Percentiles rank a stretch among this genome's conserved stretches.
These are phyloP conservation scores for Ogataea zsoltii DNA, from an alignment of 805 yeast genomes.

Conservation along the genomic window DNA sequence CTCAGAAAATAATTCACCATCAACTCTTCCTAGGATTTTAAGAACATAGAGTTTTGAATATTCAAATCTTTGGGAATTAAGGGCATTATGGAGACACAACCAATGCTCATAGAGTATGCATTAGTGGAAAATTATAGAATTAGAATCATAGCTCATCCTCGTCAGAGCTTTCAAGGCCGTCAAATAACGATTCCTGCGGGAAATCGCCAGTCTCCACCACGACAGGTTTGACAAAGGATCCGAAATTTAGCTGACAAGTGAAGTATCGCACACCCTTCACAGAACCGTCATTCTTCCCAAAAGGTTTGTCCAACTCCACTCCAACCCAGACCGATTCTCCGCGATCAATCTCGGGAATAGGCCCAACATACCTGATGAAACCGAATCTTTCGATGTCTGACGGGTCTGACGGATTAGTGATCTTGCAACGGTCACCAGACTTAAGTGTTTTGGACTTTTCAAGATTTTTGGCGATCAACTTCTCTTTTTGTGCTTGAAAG, in stretches of 20 bases:
- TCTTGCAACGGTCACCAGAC: slow-evolving; percentile 57
- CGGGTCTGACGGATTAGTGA: slow-evolving; percentile 26
- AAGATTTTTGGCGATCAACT: slow-evolving; percentile 25
- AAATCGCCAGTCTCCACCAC: slow-evolving; percentile 71
- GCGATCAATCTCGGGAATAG: slow-evolving; percentile 56
- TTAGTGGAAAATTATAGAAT: too few species aligned
- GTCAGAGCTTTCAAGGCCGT: slow-evolving; percentile 33
- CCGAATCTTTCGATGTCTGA: slow-evolving; percentile 61
- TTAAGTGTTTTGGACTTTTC: slow-evolving; percentile 36
- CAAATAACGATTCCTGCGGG: slow-evolving; percentile 52
- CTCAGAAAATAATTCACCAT: too few species aligned
- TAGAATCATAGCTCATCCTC: slow-evolving; percentile 15
- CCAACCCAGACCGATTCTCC: slow-evolving; percentile 72
- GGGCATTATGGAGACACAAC: too few species aligned
- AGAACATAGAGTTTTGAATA: too few species aligned
- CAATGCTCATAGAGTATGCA: too few species aligned
- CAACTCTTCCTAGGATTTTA: too few species aligned
- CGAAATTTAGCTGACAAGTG: slow-evolving; percentile 55
- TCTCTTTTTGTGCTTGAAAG: slow-evolving; percentile 34
- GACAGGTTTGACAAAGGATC: slow-evolving; percentile 75
- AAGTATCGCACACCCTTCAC: slow-evolving; percentile 64
- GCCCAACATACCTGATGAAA: slow-evolving; percentile 67
- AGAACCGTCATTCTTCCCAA: slow-evolving; percentile 83
- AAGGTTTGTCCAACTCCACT: slow-evolving; percentile 79
- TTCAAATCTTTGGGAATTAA: too few species aligned